Evolutionary conservation across 805 yeast species (phyloP), one percentile per base, ranked within the genome.

Genomic region (Yamadazyma insecticola): DNA sequence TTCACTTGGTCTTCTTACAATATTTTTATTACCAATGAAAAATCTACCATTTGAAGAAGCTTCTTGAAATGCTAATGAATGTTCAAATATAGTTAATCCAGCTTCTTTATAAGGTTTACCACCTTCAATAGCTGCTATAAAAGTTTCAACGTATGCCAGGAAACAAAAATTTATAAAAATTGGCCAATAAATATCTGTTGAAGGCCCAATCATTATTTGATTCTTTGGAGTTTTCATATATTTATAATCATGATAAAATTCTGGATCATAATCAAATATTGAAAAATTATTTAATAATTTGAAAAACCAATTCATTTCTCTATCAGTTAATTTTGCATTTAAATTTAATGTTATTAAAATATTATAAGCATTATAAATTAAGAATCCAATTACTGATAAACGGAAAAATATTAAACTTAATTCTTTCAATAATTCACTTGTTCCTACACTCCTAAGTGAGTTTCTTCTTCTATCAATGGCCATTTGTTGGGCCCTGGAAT

Each of bases 61-160:
- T 44, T 83, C 92, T 45, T 82, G 89, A 48, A 81, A 81, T 9
- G 86, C 84, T 11, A 81, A 51, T 4, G 90, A 80, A 45, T 77
- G 81, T 51, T 84, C 92, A 54, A 83, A 81, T 21, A 83, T 56
- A 0, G 92, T 78, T 40, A 82, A 60, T 0, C 86, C 86, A 11
- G 79, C 71, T 34, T 81, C 89, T 13, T 74, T 69, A 33, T 69
- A 64, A 6, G 86, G 82, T 25, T 61, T 61, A 23, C 39, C 40
- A 7, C 83, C 84, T 33, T 70, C 66, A 6, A 76, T 64, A 16
- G 72, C 74, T 3, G 81, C 64, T 7, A 76, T 61, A 44, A 81
- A 77, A 1, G 86, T 76, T 53, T 84, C 90, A 11, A 76, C 52
- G 31, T 78, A 76, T 47, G 78, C 78, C 44, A 77, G 75, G 15